Evolutionary conservation across 1,284 basidiomycete genomes (phyloP).

Genomic region (Marasmius oreades): DNA sequence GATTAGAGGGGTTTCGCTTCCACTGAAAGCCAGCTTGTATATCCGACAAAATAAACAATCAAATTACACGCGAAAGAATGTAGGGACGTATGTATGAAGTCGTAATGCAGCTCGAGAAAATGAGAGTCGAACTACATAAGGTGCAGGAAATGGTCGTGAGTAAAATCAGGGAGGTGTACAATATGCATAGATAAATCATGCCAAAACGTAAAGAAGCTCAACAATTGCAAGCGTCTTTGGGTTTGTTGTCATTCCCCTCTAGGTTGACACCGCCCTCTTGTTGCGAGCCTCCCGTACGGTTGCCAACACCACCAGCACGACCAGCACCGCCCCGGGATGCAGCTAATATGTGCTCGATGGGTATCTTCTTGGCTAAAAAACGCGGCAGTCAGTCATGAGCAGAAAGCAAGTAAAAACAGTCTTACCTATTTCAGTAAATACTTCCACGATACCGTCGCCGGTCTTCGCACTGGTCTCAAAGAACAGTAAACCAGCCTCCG

Average conservation of each 20-base stretch:
- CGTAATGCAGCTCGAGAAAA: slow-evolving; percentile 1
- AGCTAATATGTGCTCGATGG: slow-evolving; percentile 88
- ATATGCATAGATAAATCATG: slow-evolving; percentile 16
- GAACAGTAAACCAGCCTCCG: slow-evolving; percentile 90
- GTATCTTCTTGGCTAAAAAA: slow-evolving; percentile 86
- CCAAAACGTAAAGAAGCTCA: slow-evolving; percentile 27
- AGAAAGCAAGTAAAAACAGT: slow-evolving; percentile 11
- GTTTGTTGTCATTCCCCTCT: slow-evolving; percentile 62
- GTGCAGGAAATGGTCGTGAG: slow-evolving; percentile 5
- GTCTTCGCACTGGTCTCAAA: slow-evolving; percentile 99
- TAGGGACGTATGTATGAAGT: slow-evolving; percentile 6
- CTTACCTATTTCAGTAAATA: slow-evolving; percentile 96
- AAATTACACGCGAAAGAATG: slow-evolving; percentile 15
- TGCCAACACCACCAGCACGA: slow-evolving; percentile 56
- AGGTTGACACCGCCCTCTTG: slow-evolving; percentile 68
- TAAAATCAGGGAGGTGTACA: slow-evolving; percentile 2
- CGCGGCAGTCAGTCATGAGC: slow-evolving; percentile 6
- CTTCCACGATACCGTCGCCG: slow-evolving; percentile 92
- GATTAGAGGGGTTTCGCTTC: too few relatives aligned
- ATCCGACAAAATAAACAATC: slow-evolving; percentile 1
- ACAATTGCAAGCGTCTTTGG: slow-evolving; percentile 81
- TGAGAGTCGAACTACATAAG: background rate
- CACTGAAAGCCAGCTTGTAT: background rate
- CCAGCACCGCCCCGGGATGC: slow-evolving; percentile 64
- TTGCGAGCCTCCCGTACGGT: slow-evolving; percentile 47